Base-by-base conservation (phyloP, 2,329 filamentous ascomycete genomes). In the Fusarium concolor region DNA sequence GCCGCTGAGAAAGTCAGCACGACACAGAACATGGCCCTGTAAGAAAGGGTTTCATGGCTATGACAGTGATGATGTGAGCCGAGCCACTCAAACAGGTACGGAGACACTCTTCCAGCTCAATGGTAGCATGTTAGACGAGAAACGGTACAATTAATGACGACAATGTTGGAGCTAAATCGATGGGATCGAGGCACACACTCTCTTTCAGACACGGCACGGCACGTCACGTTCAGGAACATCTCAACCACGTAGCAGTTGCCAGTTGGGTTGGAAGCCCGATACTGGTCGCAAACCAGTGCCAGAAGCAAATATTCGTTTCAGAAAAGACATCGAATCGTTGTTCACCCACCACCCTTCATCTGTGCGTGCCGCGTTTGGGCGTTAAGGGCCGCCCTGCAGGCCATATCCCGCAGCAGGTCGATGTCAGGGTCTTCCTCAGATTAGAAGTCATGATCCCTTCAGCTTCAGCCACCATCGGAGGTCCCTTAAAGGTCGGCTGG, bases 81-180 rank as follows among this genome's bases (percentile, higher is more conserved):
- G 56, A 43, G 51, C 45, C 46, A 33, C 38, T 44, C 35, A 62
- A 56, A 50, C 44, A 47, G 28, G 49, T 28, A 41, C 31, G 31
- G 31, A 31, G 11, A 41, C 44, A 44, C 29, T 43, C 37, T 59
- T 52, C 39, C 26, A 46, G 24, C 26, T 51, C 22, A 54, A 47
- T 43, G 38, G 22, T 22, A 62, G 35, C 6, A 9, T 35, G 35
- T 29, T 29, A 10, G 33, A 63, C 5, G 56, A 47, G 52, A 41
- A 47, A 47, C 42, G 26, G 41, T 37, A 22, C 20, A 62, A 62
- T 66, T 26, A 57, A 67, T 66, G 62, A 67, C 51, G 65, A 68
- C 60, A 42, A 56, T 18, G 31, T 50, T 56, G 47, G 49, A 56
- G 50, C 67, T 71, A 66, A 63, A 62, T 58, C 61, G 66, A 53